Percentiles rank a stretch among this genome's conserved stretches.
These are phyloP conservation scores for Withania somnifera DNA, from an alignment of 305 asterid genomes.

Conservation along the genomic window DNA sequence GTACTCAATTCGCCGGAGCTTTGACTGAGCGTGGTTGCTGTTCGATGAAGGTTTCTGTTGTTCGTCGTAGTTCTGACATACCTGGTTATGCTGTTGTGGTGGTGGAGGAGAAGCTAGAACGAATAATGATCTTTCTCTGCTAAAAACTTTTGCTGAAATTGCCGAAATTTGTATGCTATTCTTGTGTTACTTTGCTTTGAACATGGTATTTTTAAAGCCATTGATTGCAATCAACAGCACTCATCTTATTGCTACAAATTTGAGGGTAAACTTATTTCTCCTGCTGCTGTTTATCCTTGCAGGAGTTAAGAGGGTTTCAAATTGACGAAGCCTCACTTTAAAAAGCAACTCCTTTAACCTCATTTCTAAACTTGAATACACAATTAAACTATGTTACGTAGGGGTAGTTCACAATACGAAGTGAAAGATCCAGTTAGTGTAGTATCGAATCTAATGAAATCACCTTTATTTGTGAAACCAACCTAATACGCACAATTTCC, in stretches of 20 bases:
- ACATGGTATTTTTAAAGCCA: constrained; percentile 76
- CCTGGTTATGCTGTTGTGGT: too few species aligned
- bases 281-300: not conserved
- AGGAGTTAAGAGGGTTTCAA: not conserved
- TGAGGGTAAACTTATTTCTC: constrained; percentile 43
- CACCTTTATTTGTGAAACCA: not conserved
- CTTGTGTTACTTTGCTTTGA: too few species aligned
- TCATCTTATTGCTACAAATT: constrained; percentile 93
- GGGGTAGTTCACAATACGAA: not conserved
- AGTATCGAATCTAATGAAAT: not conserved
- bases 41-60: too few species aligned
- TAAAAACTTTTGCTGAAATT: too few species aligned
- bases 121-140: too few species aligned
- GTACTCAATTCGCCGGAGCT: too few species aligned
- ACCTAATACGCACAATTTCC: not conserved
- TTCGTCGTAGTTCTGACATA: too few species aligned
- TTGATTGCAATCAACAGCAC: constrained; percentile 67
- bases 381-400: not conserved
- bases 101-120: too few species aligned
- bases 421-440: not conserved
- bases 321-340: not conserved
- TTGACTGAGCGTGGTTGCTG: too few species aligned
- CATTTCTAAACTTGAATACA: not conserved
- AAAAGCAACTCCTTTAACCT: not conserved
- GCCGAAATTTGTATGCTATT: too few species aligned